phyloP scores from a whole-genome alignment of 352 stramenopile species.

The Plasmopara muralis region DNA sequence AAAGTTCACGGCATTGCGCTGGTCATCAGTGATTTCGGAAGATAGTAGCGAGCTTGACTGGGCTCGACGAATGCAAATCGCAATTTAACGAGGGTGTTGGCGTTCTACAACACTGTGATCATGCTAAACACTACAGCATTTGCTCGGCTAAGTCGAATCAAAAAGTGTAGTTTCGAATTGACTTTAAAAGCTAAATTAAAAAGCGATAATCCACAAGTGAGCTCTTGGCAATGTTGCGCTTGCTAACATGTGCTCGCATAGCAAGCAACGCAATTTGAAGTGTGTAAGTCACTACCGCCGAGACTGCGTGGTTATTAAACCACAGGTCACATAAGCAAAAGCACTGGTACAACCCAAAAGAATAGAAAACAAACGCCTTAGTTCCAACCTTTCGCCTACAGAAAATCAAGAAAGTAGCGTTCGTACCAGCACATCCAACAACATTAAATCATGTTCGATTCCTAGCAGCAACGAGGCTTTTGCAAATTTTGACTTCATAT shows the following conservation, averaged over 20 bases:
- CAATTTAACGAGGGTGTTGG: constrained; percentile 4
- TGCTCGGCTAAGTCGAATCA: too few relatives aligned
- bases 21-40: constrained; percentile 74
- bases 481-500: constrained; percentile 47
- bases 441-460: constrained; percentile 82
- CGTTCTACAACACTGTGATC: too few relatives aligned
- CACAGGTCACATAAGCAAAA: constrained; percentile 66
- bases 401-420: not conserved
- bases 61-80: constrained; percentile 60
- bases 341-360: constrained; percentile 28
- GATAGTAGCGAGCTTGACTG: constrained; percentile 84
- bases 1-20: constrained; percentile 64
- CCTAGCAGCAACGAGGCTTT: constrained; percentile 60
- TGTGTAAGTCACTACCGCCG: constrained; percentile 54
- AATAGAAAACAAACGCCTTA: constrained; percentile 8
- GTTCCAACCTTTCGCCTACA: not conserved
- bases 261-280: constrained; percentile 36
- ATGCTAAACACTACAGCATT: too few relatives aligned
- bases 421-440: constrained; percentile 83
- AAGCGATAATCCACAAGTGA: constrained; percentile 64
- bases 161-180: too few relatives aligned
- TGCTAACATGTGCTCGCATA: constrained; percentile 33
- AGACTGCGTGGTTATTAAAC: constrained; percentile 55
- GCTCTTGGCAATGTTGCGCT: constrained; percentile 41
- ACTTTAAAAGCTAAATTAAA: constrained; percentile 35